Base-by-base conservation (phyloP, 441 rosid genomes). In the Pelargonium citronellum region DNA sequence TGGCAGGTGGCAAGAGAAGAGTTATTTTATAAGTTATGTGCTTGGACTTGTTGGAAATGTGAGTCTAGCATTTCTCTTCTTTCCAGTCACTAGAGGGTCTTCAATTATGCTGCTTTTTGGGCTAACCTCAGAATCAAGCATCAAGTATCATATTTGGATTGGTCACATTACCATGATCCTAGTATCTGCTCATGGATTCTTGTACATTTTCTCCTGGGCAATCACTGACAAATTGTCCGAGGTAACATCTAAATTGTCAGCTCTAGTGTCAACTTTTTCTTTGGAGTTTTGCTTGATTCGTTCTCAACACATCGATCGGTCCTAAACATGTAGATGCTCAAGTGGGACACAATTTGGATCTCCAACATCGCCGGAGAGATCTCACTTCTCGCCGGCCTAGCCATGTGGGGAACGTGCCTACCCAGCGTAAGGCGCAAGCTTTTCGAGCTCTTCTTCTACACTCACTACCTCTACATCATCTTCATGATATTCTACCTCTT, bases 101-200 rank as follows among this genome's bases (percentile, higher is more conserved):
- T 72, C 91, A 57, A 66, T 88, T 75, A 74, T 88, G 61, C 85
- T 81, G 19, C 57, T 86, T 30, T 37, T 88, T 0, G 91, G 93
- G 1, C 75, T 88, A 4, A 86, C 89, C 53, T 88, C 91, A 9
- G 93, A 88, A 67, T 75, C 77, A 4, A 83, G 89, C 83, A 83
- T 88, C 73, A 86, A 84, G 78, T 88, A 88, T 49, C 93, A 88
- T 27, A 83, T 86, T 15, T 86, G 93, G 89, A 69, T 88, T 7
- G 93, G 93, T 0, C 91, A 86, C 67, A 13, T 84, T 62, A 75
- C 69, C 76, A 84, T 86, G 87, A 15, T 67, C 12, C 69, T 88
- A 71, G 67, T 82, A 71, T 78, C 89, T 0, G 70, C 73, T 60
- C 91, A 88, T 5, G 89, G 93, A 7, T 17, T 86, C 46, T 67